These are phyloP conservation scores for Fraxinus floribunda DNA, from an alignment of 305 asterid species.

Conservation along the genomic window DNA sequence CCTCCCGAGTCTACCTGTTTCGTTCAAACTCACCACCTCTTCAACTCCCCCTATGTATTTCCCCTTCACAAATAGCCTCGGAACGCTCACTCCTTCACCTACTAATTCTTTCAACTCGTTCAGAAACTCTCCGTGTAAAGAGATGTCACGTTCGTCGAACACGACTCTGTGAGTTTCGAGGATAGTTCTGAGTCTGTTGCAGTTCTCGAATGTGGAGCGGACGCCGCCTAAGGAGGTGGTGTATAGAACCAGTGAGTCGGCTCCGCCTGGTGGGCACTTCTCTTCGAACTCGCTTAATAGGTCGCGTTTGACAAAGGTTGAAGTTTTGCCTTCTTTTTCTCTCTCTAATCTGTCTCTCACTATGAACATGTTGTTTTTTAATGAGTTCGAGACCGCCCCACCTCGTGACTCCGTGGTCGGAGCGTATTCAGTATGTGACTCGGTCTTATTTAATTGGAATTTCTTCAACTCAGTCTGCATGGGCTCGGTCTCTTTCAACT, in stretches of 20 bases:
- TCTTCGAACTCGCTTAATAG: slow-evolving; percentile 69
- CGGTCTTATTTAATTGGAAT: slow-evolving; percentile 5
- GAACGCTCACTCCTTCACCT: slow-evolving; percentile 54
- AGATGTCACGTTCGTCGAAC: slow-evolving; percentile 81
- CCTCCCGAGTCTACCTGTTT: slow-evolving; percentile 63
- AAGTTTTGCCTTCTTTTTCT: slow-evolving; percentile 55
- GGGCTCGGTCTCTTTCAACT: slow-evolving; percentile 17
- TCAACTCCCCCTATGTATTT: slow-evolving; percentile 79
- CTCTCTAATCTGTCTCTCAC: slow-evolving; percentile 53
- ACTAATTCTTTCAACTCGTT: slow-evolving; percentile 57
- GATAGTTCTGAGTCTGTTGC: slow-evolving; percentile 59
- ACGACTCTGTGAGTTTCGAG: slow-evolving; percentile 71
- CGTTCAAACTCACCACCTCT: slow-evolving; percentile 69
- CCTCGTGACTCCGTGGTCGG: background rate
- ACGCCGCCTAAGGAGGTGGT: slow-evolving; percentile 88
- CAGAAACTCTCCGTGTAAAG: slow-evolving; percentile 64
- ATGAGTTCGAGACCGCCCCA: slow-evolving; percentile 29
- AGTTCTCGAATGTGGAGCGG: slow-evolving; percentile 75
- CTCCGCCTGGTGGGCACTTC: slow-evolving; percentile 76
- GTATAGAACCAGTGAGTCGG: slow-evolving; percentile 65
- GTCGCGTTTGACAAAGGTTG: slow-evolving; percentile 42
- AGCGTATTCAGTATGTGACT: background rate
- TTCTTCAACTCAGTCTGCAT: slow-evolving; percentile 26
- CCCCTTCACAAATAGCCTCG: slow-evolving; percentile 82
- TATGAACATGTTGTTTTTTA: slow-evolving; percentile 70